Evolutionary conservation across 805 yeast species (phyloP).

Genomic region (Ogataea siamensis): DNA sequence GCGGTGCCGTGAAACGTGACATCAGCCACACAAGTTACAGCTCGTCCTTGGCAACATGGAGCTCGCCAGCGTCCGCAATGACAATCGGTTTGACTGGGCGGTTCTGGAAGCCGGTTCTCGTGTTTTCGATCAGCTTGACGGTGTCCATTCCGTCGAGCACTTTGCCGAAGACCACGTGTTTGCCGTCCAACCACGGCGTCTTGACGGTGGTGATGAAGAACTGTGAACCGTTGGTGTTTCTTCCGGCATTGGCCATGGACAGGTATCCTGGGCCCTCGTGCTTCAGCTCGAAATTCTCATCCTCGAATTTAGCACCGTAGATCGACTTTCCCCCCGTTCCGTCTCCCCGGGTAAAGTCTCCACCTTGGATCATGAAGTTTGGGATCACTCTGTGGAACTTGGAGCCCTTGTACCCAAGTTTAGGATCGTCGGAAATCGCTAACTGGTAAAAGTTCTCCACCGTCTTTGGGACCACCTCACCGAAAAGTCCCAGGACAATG

Average conservation of each 20-base stretch:
- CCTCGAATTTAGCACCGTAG: conserved; percentile 64
- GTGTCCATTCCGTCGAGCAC: conserved; percentile 86
- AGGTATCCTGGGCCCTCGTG: conserved; percentile 68
- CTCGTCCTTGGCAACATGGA: conserved; percentile 36
- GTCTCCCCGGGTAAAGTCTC: conserved; percentile 68
- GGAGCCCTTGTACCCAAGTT: conserved; percentile 58
- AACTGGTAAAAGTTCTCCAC: conserved; percentile 84
- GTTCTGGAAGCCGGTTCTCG: conserved; percentile 69
- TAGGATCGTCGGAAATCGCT: conserved; percentile 70
- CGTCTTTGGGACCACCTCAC: conserved; percentile 83
- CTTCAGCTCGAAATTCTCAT: conserved; percentile 65
- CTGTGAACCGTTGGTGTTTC: conserved; percentile 86
- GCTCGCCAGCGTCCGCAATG: conserved; percentile 71
- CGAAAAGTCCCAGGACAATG: conserved; percentile 83
- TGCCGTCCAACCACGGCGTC: conserved; percentile 90
- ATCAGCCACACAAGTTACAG: conserved; percentile 3
- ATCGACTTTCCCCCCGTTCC: conserved; percentile 78
- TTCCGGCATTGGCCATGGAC: conserved; percentile 82
- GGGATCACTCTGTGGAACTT: conserved; percentile 73
- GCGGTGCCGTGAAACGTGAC: neutral
- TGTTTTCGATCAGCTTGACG: conserved; percentile 68
- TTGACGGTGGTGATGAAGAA: conserved; percentile 91
- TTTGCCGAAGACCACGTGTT: conserved; percentile 95
- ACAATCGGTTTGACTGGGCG: conserved; percentile 64
- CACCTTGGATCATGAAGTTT: conserved; percentile 77